Evolutionary conservation across 2,329 filamentous ascomycete species (phyloP), one percentile per base, ranked within the genome.

Genomic region (Huntiella omanensis): DNA sequence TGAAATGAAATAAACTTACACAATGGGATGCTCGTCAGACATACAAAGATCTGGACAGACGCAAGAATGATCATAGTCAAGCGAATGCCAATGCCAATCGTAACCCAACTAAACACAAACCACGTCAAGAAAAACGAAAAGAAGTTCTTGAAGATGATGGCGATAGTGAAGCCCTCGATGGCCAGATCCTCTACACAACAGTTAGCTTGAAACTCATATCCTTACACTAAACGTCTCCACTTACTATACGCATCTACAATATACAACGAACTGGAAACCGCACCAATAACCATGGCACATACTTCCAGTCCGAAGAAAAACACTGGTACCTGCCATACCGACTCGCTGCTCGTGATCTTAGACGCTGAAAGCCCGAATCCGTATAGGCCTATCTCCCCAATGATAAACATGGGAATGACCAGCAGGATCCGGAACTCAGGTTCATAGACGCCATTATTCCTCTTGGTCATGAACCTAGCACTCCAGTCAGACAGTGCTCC

Each of bases 131-230:
- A 75, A 55, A 92, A 95, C 52, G 79, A 83, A 64, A 95, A 93
- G 51, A 95, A 72, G 61, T 95, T 94, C 63, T 95, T 95, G 69
- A 95, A 94, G 46, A 94, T 78, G 52, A 94, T 72, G 59, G 91
- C 73, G 61, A 84, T 83, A 0, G 86, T 94, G 59, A 94, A 93
- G 5, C 78, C 83, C 62, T 95, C 87, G 41, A 94, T 75, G 1
- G 83, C 76, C 48, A 93, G 75, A 51, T 88, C 79, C 5, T 78
- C 80, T 83, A 45, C 28, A 37, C 11, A 16, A 32, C 22, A 36
- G 17, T 34, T 38, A 33, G 15, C 10, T 33, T 28, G 44, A 33
- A 16, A 43, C 33, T 40, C 2, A 2, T 6, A 42, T 11, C 7
- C 50, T 28, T 52, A 37, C 19, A 17, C 35, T 4, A 4, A 33